Percentiles rank a stretch among this genome's conserved stretches.
These are phyloP conservation scores for Carnegiea gigantea DNA, from an alignment of 179 eudicot species.

Conservation along the genomic window DNA sequence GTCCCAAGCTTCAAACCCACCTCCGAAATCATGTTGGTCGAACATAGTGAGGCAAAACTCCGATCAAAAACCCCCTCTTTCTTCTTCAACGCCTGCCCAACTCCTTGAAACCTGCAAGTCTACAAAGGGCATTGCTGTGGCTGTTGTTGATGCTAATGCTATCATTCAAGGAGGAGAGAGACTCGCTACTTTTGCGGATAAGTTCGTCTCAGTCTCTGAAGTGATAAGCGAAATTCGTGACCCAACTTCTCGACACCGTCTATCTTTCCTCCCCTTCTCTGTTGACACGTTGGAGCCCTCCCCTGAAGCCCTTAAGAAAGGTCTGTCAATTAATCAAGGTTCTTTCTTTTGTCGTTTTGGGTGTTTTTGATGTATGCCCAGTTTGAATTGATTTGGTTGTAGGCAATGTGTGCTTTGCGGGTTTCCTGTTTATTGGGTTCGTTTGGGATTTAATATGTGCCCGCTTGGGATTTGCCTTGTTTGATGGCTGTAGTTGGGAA, in stretches of 20 bases:
- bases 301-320: slow-evolving; percentile 76
- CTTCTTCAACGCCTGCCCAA: slow-evolving; percentile 20
- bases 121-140: slow-evolving; percentile 64
- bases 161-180: slow-evolving; percentile 79
- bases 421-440: too few species aligned
- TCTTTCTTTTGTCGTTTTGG: not conserved
- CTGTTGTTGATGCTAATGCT: slow-evolving; percentile 90
- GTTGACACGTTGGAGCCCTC: slow-evolving; percentile 68
- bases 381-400: not conserved
- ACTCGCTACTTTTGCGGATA: slow-evolving; percentile 50
- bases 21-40: slow-evolving; percentile 54
- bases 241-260: slow-evolving; percentile 74
- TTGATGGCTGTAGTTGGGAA: too few species aligned
- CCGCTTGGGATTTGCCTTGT: too few species aligned
- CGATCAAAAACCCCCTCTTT: slow-evolving; percentile 10
- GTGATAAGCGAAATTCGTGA: slow-evolving; percentile 74
- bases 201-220: slow-evolving; percentile 67
- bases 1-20: slow-evolving; percentile 20
- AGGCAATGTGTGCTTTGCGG: too few species aligned
- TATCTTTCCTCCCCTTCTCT: slow-evolving; percentile 55
- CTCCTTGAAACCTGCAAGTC: slow-evolving; percentile 56
- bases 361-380: not conserved
- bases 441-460: too few species aligned
- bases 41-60: slow-evolving; percentile 53
- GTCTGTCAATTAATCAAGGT: slow-evolving; percentile 24